Conservation (phyloP, 2,329 filamentous ascomycete species). For the Taxawa tesnikishii region DNA sequence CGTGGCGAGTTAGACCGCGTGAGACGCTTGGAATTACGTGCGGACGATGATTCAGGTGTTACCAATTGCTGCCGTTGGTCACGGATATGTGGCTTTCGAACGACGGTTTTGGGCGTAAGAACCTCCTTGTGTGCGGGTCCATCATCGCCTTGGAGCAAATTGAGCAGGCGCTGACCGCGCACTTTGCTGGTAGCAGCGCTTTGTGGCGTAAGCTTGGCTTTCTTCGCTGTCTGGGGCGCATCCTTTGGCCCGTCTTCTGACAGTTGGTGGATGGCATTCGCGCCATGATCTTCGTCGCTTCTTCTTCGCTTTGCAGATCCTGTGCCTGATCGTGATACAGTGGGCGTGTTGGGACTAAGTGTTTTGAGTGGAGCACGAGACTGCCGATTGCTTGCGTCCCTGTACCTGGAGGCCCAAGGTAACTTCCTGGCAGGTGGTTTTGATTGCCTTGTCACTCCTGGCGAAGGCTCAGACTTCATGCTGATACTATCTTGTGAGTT, state of each 20-base stretch:
- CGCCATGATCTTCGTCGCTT: conserved; percentile 4
- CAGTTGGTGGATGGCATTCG: conserved; percentile 4
- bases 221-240: background rate
- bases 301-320: background rate
- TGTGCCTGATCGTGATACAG: conserved; percentile 7
- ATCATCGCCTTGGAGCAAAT: conserved; percentile 1
- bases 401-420: background rate
- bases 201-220: background rate
- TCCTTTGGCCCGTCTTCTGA: conserved; percentile 7
- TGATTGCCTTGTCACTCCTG: no score
- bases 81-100: no score
- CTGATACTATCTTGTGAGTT: no score
- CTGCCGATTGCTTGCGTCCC: background rate
- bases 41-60: no score
- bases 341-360: conserved; percentile 12
- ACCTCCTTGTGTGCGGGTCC: background rate
- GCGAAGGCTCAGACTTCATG: no score
- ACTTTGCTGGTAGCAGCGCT: conserved; percentile 1
- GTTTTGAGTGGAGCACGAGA: conserved; percentile 9
- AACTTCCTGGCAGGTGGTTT: no score
- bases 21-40: no score
- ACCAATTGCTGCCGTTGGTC: no score
- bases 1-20: no score
- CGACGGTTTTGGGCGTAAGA: background rate
- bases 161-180: background rate